phyloP scores from a whole-genome alignment of 331 rosid genomes.

The Phaseolus coccineus region DNA sequence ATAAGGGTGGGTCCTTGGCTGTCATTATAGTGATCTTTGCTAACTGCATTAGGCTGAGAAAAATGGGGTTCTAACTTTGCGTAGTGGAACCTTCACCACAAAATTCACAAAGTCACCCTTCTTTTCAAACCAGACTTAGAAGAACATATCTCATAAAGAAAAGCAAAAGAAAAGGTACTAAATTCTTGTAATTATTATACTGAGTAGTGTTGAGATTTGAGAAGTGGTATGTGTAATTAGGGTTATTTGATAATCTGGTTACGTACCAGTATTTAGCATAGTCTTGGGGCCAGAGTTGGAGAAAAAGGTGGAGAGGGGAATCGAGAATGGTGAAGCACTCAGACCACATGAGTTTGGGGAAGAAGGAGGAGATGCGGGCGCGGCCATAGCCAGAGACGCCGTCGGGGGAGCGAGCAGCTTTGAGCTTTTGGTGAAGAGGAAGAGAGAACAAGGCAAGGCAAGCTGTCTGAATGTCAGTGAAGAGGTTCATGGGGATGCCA shows the following conservation, averaged over 20 bases:
- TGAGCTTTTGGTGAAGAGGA: slow-evolving; percentile 61
- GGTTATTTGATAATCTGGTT: too few relatives aligned
- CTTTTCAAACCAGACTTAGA: background rate
- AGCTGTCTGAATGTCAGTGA: slow-evolving; percentile 51
- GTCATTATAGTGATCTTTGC: slow-evolving; percentile 51
- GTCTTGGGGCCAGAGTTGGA: slow-evolving; percentile 82
- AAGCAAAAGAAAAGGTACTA: background rate
- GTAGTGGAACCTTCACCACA: slow-evolving; percentile 6
- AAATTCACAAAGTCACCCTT: background rate
- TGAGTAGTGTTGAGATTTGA: background rate
- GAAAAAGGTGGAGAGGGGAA: slow-evolving; percentile 75
- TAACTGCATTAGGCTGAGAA: slow-evolving; percentile 48
- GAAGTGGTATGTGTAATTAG: background rate
- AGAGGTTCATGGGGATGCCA: slow-evolving; percentile 56
- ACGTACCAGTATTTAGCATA: slow-evolving; percentile 61
- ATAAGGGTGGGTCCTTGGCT: slow-evolving; percentile 54
- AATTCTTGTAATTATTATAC: too few relatives aligned
- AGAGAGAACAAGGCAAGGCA: slow-evolving; percentile 64
- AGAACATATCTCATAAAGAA: background rate
- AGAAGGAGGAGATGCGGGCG: slow-evolving; percentile 80
- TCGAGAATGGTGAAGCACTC: slow-evolving; percentile 85
- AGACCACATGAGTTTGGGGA: slow-evolving; percentile 90
- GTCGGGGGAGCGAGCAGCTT: slow-evolving; percentile 71
- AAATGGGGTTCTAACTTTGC: background rate
- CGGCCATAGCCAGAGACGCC: slow-evolving; percentile 78